Base-by-base conservation (phyloP, 2,329 filamentous ascomycete species). In the Hymenotorrendiella dingleyae region DNA sequence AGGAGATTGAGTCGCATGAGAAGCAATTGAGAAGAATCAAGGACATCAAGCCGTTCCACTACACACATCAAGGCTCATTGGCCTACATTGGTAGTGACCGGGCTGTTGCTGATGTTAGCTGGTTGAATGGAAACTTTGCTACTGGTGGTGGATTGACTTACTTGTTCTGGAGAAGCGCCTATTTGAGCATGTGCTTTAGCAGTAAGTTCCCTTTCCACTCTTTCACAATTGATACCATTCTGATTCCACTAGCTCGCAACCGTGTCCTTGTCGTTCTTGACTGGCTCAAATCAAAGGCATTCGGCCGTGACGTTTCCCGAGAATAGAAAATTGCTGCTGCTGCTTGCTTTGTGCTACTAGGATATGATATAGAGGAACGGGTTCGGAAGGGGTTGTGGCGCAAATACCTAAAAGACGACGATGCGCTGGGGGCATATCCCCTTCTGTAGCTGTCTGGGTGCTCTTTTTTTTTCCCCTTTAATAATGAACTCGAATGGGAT, bases 101-200 rank as follows among this genome's bases (percentile, higher is more conserved):
- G 77, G 93, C 93, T 37, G 93, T 98, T 46, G 93, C 93, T 49
- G 93, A 98, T 69, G 88, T 98, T 60, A 86, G 82, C 64, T 98
- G 93, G 91, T 82, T 94, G 71, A 94, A 93, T 60, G 93, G 93
- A 54, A 98, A 97, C 72, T 78, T 98, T 58, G 91, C 93, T 49
- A 87, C 84, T 34, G 93, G 91, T 63, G 93, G 93, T 63, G 87
- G 84, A 59, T 73, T 97, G 68, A 98, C 93, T 43, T 98, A 94
- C 71, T 78, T 96, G 55, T 98, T 98, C 80, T 98, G 93, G 93
- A 80, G 90, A 65, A 94, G 86, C 63, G 93, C 91, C 42, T 98
- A 98, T 68, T 73, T 98, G 66, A 96, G 88, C 76, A 98, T 98
- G 93, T 96, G 91, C 80, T 98, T 98, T 68, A 97, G 90, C 81